Evolutionary conservation across 176 grass and related monocot species (phyloP).

Genomic region (Pontederia paniculata): DNA sequence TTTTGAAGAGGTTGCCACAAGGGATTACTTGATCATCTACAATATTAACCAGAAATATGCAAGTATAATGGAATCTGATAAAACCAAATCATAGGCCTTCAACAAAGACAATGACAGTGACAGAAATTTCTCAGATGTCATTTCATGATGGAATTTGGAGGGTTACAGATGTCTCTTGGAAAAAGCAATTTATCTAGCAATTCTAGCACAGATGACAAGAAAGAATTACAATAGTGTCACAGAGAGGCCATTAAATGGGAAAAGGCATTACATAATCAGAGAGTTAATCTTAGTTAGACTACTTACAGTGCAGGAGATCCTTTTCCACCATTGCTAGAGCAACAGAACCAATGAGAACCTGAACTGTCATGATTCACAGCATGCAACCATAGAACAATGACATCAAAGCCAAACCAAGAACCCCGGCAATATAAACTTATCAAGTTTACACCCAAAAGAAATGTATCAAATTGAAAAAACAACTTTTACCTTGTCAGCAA

Average conservation of each 20-base stretch:
- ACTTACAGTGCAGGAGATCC: conserved; percentile 75
- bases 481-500: conserved; percentile 75
- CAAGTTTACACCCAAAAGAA: background rate
- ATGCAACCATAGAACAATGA: too few relatives aligned
- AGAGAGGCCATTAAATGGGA: background rate
- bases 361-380: conserved; percentile 1
- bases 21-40: too few relatives aligned
- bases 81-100: too few relatives aligned
- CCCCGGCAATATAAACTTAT: background rate
- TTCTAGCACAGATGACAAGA: background rate
- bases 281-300: background rate
- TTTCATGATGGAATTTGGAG: too few relatives aligned
- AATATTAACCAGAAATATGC: too few relatives aligned
- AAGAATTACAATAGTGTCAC: background rate
- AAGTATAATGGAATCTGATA: too few relatives aligned
- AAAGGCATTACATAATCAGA: background rate
- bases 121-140: too few relatives aligned
- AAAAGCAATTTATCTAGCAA: background rate
- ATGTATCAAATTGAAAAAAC: background rate
- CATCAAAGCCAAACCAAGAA: background rate
- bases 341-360: conserved; percentile 83
- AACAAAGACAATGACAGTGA: too few relatives aligned
- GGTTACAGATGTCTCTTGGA: too few relatives aligned
- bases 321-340: conserved; percentile 74
- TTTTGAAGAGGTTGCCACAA: too few relatives aligned